Evolutionary conservation across 805 yeast genomes (phyloP), one percentile per base, ranked within the genome.

Genomic region (Wickerhamiella nectarea): DNA sequence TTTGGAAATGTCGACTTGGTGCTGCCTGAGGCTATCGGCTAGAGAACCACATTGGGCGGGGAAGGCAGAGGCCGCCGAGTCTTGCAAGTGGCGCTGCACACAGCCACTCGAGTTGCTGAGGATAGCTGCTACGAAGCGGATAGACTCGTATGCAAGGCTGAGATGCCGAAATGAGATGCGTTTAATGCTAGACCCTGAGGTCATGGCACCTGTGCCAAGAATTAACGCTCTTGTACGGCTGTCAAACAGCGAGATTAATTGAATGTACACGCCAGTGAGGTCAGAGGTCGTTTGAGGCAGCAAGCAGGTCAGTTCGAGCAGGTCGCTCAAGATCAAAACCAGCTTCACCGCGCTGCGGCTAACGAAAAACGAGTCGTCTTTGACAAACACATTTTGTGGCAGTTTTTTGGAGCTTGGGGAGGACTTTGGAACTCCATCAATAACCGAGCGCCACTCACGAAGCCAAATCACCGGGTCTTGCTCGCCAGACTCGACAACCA

Each of bases 151-250:
- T 29, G 81, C 74, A 33, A 80, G 65, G 0, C 85, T 78, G 41
- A 80, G 56, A 57, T 80, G 83, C 50, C 76, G 76, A 1, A 85
- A 78, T 3, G 83, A 76, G 41, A 81, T 80, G 54, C 80, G 86
- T 49, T 71, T 75, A 41, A 80, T 63, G 0, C 83, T 85, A 0
- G 89, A 82, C 5, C 47, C 58, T 0, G 86, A 73, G 49, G 75
- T 61, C 2, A 82, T 78, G 1, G 89, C 89, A 34, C 81, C 83
- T 1, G 87, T 85, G 36, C 78, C 80, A 29, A 81, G 62, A 33
- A 81, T 76, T 4, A 81, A 72, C 48, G 74, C 73, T 3, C 73
- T 69, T 5, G 73, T 63, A 47, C 76, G 71, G 14, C 73, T 58
- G 51, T 80, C 78, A 53, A 73, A 61, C 9, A 70, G 60, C 34